These are phyloP conservation scores for Heliamphora exappendiculata DNA, from an alignment of 148 eudicot species.

Conservation along the genomic window DNA sequence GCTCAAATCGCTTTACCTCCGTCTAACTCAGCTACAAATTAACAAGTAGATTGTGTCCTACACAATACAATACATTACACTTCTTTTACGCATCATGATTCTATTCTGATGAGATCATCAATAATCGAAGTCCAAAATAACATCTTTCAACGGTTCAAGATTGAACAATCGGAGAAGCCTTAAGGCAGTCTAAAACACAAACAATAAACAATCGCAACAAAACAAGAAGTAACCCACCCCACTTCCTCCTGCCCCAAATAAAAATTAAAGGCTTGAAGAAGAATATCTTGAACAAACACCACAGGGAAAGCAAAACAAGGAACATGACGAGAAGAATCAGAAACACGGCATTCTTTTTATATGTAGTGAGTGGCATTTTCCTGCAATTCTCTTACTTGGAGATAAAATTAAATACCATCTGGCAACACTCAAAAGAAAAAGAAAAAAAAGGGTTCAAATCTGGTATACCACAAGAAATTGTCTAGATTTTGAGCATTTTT, in stretches of 20 bases:
- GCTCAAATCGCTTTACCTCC: neutral
- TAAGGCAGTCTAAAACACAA: neutral
- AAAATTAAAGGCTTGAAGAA: slow-evolving; percentile 7
- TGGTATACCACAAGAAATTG: neutral
- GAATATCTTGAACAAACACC: slow-evolving; percentile 10
- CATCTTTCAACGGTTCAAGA: neutral
- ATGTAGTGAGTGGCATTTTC: neutral
- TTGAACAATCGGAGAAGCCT: neutral
- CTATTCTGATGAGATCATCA: neutral
- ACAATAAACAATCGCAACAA: slow-evolving; percentile 10
- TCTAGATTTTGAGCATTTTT: neutral
- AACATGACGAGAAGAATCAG: too few relatives aligned
- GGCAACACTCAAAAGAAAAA: too few relatives aligned
- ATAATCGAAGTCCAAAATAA: neutral
- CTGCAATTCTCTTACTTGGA: neutral
- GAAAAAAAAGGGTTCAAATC: neutral
- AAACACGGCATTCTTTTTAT: too few relatives aligned
- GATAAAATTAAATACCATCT: too few relatives aligned
- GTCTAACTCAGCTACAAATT: neutral
- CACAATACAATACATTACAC: too few relatives aligned
- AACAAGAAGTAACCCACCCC: slow-evolving; percentile 13
- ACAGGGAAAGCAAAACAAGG: neutral
- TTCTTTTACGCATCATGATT: too few relatives aligned
- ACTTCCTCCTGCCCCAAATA: slow-evolving; percentile 14
- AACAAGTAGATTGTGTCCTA: too few relatives aligned